Base-by-base conservation (phyloP, 2,329 filamentous ascomycete genomes). In the Alternaria incomplexa region DNA sequence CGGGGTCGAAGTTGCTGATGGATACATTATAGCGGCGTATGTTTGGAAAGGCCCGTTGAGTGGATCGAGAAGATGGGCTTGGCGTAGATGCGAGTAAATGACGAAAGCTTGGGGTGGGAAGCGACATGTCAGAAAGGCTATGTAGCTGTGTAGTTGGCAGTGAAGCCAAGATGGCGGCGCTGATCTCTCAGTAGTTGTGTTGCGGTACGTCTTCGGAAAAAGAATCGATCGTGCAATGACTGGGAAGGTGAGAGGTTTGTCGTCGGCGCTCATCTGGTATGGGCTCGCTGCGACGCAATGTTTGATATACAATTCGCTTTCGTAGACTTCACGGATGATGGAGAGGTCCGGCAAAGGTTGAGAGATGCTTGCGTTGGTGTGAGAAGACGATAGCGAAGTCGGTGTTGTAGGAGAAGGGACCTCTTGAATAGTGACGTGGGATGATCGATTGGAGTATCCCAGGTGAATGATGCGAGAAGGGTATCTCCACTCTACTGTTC, bases 271-370 rank as follows among this genome's bases (percentile, higher is more conserved):
- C 23, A 43, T 51, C 6, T 57, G 57, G 10, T 64, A 61, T 25
- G 62, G 58, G 20, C 47, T 61, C 28, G 55, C 58, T 15, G 45
- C n/a, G 2, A 59, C 40, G 28, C 58, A 65, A 15, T 56, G 45
- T 43, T 52, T 26, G 13, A 62, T 56, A 36, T 57, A 65, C 1
- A 46, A 8, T 25, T 65, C 58, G 44, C 46, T 30, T 13, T 55
- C 23, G 8, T 56, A 32, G 6, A 62, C 40, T 13, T 64, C 44
- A 5, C 22, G 48, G 7, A 46, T 46, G 20, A n/a, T 25, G 15
- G 12, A 25, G 22, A 46, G 44, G 20, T 46, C 13, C 13, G 11
- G 22, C 8, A 20, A 15, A 22, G 12, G 6, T 23, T 23, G 12
- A 3, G 3, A 6, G 44, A 22, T 8, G 22, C 12, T 25, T 20